A percentile compares a stretch with the other conserved stretches of the same genome.
These are phyloP conservation scores for Ceratocystis destructans DNA, from an alignment of 2,329 filamentous ascomycete species.

Conservation along the genomic window DNA sequence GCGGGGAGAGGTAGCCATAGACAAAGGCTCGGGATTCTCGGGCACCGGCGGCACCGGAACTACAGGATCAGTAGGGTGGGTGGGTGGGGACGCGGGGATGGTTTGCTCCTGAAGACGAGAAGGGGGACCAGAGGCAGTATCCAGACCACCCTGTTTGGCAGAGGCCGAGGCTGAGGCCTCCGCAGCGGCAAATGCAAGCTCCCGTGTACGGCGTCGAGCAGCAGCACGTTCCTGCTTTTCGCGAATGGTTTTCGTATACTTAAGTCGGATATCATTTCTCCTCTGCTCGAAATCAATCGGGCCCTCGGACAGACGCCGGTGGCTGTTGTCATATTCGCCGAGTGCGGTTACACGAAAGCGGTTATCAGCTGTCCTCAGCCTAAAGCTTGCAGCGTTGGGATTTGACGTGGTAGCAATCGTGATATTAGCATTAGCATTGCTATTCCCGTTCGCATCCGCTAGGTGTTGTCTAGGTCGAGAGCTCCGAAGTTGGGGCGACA, in stretches of 20 bases:
- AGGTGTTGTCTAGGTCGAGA: constrained; percentile 70
- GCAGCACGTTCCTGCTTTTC: constrained; percentile 40
- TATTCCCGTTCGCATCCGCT: constrained; percentile 43
- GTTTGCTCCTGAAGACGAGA: neutral
- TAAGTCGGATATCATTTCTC: constrained; percentile 67
- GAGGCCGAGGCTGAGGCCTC: constrained; percentile 21
- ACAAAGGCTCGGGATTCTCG: neutral
- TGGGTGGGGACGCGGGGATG: neutral
- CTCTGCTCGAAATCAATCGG: constrained; percentile 76
- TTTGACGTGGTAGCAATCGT: neutral
- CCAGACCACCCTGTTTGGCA: neutral
- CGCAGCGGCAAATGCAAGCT: constrained; percentile 29
- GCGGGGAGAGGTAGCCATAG: neutral
- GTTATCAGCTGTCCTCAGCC: constrained; percentile 49
- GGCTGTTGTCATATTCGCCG: constrained; percentile 17
- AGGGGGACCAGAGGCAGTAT: neutral
- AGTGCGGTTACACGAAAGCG: constrained; percentile 24
- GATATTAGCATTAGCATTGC: neutral
- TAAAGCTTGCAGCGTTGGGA: constrained; percentile 47
- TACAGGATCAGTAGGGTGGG: neutral
- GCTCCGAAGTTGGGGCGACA: constrained; percentile 66
- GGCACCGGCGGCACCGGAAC: neutral
- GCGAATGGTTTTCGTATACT: constrained; percentile 71
- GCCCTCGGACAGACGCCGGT: constrained; percentile 48
- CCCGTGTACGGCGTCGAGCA: constrained; percentile 37